These are phyloP conservation scores for Phytophthora brassicae DNA, from an alignment of 352 stramenopile genomes.

Conservation along the genomic window DNA sequence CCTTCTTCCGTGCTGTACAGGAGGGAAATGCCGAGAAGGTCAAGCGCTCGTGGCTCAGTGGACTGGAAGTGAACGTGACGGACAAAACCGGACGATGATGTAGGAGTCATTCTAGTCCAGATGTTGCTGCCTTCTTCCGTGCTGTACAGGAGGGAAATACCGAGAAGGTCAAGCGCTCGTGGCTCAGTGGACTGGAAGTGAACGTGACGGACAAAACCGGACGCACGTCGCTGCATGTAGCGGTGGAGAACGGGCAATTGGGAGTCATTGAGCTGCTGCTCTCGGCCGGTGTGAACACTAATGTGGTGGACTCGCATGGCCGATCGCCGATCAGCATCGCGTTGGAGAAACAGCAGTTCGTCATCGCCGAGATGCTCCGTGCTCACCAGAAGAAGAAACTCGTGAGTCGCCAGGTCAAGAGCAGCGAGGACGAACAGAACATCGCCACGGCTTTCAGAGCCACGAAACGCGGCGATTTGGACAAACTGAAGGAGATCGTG, in stretches of 20 bases:
- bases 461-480: slow-evolving; percentile 52
- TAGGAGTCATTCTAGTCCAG: slow-evolving; percentile 37
- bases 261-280: slow-evolving; percentile 76
- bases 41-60: slow-evolving; percentile 75
- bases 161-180: slow-evolving; percentile 76
- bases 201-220: slow-evolving; percentile 54
- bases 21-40: slow-evolving; percentile 70
- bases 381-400: slow-evolving; percentile 57
- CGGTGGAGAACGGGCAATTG: slow-evolving; percentile 69
- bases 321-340: slow-evolving; percentile 72
- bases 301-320: slow-evolving; percentile 51
- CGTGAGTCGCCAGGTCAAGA: slow-evolving; percentile 30
- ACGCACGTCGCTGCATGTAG: slow-evolving; percentile 75
- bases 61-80: slow-evolving; percentile 58
- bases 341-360: slow-evolving; percentile 54
- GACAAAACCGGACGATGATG: slow-evolving; percentile 47
- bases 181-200: slow-evolving; percentile 66
- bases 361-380: slow-evolving; percentile 66
- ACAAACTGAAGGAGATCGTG: slow-evolving; percentile 53
- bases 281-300: slow-evolving; percentile 66
- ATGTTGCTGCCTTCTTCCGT: slow-evolving; percentile 53
- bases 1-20: slow-evolving; percentile 64
- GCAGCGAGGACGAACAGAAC: slow-evolving; percentile 42
- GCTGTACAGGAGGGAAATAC: slow-evolving; percentile 66
- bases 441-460: slow-evolving; percentile 59